Conservation (phyloP, 257 asterid species). For the Solanum pinnatisectum region DNA sequence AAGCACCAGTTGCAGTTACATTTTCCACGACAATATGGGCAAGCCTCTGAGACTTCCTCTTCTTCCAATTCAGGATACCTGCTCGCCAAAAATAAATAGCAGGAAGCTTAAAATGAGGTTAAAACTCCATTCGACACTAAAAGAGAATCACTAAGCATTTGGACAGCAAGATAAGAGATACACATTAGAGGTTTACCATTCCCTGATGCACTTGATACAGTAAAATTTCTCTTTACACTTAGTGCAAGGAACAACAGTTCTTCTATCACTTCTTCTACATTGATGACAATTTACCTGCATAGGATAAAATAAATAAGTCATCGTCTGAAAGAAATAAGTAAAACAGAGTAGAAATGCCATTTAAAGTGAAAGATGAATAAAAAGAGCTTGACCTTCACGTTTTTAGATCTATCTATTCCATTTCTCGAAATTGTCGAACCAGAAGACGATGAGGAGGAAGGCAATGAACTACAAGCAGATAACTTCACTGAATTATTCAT, state of each 20-base stretch:
- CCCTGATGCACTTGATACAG: conserved; percentile 65
- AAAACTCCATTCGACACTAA: neutral
- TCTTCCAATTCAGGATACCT: conserved; percentile 67
- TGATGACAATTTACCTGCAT: conserved; percentile 54
- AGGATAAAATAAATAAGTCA: neutral
- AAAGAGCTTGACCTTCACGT: conserved; percentile 24
- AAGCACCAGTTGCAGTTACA: conserved; percentile 91
- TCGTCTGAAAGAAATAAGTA: neutral
- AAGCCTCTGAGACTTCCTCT: conserved; percentile 50
- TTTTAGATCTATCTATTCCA: conserved; percentile 19
- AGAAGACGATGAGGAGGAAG: conserved; percentile 33
- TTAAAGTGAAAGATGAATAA: conserved; percentile 1
- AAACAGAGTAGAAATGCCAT: neutral
- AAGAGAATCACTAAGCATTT: neutral
- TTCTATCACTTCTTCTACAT: conserved; percentile 49
- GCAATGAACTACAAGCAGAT: conserved; percentile 15
- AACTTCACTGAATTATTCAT: conserved; percentile 9
- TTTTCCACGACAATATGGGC: conserved; percentile 67
- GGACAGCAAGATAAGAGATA: conserved; percentile 1
- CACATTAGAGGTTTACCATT: conserved; percentile 34
- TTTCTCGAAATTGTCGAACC: conserved; percentile 21
- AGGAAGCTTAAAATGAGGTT: neutral
- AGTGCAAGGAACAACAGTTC: conserved; percentile 57
- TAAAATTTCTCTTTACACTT: conserved; percentile 43
- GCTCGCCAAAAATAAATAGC: neutral